Conservation (phyloP, 371 early-diverging fungal genomes). For the Massospora cicadina region DNA sequence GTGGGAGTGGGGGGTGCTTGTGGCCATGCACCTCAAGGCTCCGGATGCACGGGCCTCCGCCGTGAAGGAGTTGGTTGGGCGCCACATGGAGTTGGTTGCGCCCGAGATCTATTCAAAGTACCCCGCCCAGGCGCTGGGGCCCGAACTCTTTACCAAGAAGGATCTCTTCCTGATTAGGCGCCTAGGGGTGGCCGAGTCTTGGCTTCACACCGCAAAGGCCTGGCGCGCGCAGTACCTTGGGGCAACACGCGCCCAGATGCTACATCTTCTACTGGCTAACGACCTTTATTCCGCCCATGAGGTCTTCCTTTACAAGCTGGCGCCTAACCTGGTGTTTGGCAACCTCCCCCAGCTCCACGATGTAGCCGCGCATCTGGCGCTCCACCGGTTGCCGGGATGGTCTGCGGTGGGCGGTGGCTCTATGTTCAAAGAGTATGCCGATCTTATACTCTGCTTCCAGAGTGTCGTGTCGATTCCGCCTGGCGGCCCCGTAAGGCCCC, state of each 20-base stretch:
- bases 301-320: neutral
- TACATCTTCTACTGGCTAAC: neutral
- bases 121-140: neutral
- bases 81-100: conserved; percentile 10
- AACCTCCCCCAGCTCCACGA: neutral
- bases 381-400: neutral
- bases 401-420: neutral
- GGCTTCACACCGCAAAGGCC: conserved; percentile 3
- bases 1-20: conserved; percentile 52
- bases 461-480: neutral
- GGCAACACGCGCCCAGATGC: neutral
- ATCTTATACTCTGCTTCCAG: neutral
- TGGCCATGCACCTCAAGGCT: conserved; percentile 16
- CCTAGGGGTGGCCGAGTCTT: neutral
- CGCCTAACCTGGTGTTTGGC: neutral
- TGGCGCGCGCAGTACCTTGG: neutral
- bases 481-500: neutral
- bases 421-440: neutral
- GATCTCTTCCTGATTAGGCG: neutral
- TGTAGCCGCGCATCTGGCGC: neutral
- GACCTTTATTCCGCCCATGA: neutral
- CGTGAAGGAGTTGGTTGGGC: conserved; percentile 13
- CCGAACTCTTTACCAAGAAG: neutral
- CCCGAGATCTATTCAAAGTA: neutral
- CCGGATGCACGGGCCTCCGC: conserved; percentile 10